Conservation (phyloP, 2,329 filamentous ascomycete genomes). For the Colletotrichum siamense region DNA sequence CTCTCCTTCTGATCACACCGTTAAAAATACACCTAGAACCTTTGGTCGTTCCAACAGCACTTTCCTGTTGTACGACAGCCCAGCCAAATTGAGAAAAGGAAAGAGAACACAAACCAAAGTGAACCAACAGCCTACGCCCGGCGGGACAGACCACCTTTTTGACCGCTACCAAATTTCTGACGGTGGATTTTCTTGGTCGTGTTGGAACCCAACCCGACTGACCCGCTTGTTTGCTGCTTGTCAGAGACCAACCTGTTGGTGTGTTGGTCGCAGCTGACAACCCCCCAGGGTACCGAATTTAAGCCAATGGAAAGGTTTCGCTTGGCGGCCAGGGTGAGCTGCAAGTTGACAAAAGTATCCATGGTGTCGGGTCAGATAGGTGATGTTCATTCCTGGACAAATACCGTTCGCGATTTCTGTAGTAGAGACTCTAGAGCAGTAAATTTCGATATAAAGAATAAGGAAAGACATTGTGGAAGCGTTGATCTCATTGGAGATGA, state of each 20-base stretch:
- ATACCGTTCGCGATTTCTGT: rapidly evolving
- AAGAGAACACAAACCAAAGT: background rate
- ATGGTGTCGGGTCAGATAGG: background rate
- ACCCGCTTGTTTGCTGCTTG: background rate
- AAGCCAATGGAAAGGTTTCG: background rate
- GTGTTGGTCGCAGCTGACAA: background rate
- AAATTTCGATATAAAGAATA: background rate
- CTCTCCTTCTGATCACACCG: background rate
- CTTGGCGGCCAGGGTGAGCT: background rate
- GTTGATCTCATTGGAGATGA: rapidly evolving
- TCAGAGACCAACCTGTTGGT: background rate
- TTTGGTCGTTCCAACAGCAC: background rate
- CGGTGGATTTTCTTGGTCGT: background rate
- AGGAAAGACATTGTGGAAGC: rapidly evolving
- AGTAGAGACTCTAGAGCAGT: background rate
- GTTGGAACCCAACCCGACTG: background rate
- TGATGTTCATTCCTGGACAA: background rate
- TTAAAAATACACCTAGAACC: no score
- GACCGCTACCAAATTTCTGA: background rate
- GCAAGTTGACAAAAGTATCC: background rate
- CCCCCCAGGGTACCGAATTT: background rate
- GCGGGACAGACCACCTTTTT: background rate
- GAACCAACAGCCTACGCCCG: background rate
- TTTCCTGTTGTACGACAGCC: background rate
- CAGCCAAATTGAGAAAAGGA: background rate